Evolutionary conservation across 2,329 filamentous ascomycete species (phyloP).

Genomic region (Pestalotiopsis sp.): DNA sequence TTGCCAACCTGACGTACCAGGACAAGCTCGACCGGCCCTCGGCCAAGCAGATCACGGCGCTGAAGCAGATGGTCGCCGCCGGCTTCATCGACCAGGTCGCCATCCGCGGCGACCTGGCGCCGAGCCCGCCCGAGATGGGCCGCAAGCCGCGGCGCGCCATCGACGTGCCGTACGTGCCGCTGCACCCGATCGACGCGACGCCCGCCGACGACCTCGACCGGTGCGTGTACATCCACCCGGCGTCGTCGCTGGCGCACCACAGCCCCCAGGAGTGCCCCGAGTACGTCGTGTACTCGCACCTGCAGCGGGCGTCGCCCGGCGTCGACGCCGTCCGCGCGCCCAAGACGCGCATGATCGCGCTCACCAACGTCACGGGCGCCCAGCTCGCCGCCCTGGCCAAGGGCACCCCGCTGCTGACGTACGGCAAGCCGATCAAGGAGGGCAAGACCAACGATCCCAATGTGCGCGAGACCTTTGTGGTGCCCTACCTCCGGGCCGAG

Average conservation of each 20-base stretch:
- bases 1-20: conserved; percentile 56
- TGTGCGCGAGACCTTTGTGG: conserved; percentile 78
- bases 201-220: conserved; percentile 53
- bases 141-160: conserved; percentile 82
- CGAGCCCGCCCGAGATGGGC: conserved; percentile 66
- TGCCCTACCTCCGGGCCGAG: conserved; percentile 75
- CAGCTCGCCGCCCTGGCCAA: conserved; percentile 80
- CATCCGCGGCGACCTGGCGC: conserved; percentile 85
- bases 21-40: conserved; percentile 62
- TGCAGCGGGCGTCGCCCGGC: conserved; percentile 68
- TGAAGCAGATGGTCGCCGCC: conserved; percentile 90
- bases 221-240: conserved; percentile 85
- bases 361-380: conserved; percentile 76
- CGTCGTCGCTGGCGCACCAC: conserved; percentile 75
- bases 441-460: conserved; percentile 52
- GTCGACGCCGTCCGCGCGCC: conserved; percentile 57
- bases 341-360: conserved; percentile 84
- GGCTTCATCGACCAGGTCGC: conserved; percentile 96
- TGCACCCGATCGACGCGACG: conserved; percentile 67
- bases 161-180: conserved; percentile 87
- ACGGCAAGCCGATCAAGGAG: conserved; percentile 92
- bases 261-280: conserved; percentile 76
- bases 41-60: conserved; percentile 71
- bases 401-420: conserved; percentile 80
- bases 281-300: conserved; percentile 84